Conservation (phyloP, 176 grass and related monocot genomes). For the Triticum aestivum region DNA sequence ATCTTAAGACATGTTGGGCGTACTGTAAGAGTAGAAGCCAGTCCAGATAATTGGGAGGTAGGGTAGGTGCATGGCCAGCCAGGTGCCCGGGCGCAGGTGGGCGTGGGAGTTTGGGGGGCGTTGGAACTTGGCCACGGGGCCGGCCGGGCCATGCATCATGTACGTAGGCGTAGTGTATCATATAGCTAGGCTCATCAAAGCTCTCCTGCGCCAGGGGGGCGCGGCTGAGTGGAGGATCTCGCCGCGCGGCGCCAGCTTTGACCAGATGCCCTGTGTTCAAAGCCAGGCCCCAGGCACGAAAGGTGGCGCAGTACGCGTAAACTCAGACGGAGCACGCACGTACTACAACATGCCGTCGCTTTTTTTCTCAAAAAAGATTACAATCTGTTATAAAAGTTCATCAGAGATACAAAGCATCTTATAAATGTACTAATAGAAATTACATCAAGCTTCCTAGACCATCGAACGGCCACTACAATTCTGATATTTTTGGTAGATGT, state of each 20-base stretch:
- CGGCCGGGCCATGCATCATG: not conserved
- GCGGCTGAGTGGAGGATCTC: conserved; percentile 11
- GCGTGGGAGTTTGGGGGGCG: conserved; percentile 56
- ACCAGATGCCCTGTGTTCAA: conserved; percentile 42
- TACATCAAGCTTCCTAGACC: no score
- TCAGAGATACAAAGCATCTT: no score
- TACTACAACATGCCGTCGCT: not conserved
- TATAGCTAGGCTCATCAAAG: conserved; percentile 38
- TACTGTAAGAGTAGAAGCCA: not conserved
- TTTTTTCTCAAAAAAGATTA: no score
- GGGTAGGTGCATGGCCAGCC: conserved; percentile 21
- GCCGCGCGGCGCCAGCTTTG: conserved; percentile 41
- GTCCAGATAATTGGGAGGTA: conserved; percentile 31
- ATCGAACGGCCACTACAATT: no score
- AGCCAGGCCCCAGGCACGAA: not conserved
- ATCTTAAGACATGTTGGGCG: not conserved
- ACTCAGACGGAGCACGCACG: not conserved
- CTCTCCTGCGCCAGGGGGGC: conserved; percentile 14
- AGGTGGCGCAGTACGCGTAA: not conserved
- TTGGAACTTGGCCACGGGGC: conserved; percentile 47
- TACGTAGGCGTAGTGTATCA: not conserved
- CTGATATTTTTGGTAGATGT: no score
- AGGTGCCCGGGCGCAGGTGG: conserved; percentile 8
- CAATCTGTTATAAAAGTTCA: no score
- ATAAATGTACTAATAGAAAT: no score